phyloP scores from a whole-genome alignment of 2,329 filamentous ascomycete genomes.

The Thermomyces lanuginosus region DNA sequence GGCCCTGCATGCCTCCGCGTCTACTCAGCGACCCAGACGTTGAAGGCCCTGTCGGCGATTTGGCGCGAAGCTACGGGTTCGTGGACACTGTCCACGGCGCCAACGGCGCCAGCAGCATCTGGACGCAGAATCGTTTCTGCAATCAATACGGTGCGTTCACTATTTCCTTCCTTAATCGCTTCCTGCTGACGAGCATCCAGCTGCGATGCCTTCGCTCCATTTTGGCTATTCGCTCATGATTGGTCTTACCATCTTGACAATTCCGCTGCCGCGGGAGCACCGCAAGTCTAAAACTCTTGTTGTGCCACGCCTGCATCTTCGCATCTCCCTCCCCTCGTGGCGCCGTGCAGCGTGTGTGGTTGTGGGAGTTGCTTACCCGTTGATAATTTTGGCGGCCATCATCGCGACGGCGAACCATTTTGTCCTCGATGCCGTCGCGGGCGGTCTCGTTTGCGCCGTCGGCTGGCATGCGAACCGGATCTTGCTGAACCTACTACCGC shows the following conservation, averaged over 20 bases:
- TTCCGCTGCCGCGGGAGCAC: conserved; percentile 44
- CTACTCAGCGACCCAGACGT: conserved; percentile 39
- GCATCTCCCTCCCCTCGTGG: conserved; percentile 28
- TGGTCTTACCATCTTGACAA: conserved; percentile 50
- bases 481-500: conserved; percentile 45
- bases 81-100: conserved; percentile 43
- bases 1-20: conserved; percentile 46
- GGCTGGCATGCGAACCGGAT: conserved; percentile 43
- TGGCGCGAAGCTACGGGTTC: conserved; percentile 45
- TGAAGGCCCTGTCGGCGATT: conserved; percentile 37
- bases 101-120: conserved; percentile 48
- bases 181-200: conserved; percentile 17
- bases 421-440: conserved; percentile 54
- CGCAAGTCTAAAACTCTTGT: conserved; percentile 23
- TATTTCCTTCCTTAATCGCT: background rate
- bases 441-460: conserved; percentile 46
- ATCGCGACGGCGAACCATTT: conserved; percentile 59
- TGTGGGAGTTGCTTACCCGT: conserved; percentile 47
- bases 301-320: conserved; percentile 14
- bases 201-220: conserved; percentile 59
- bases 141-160: conserved; percentile 49
- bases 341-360: conserved; percentile 35
- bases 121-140: conserved; percentile 57
- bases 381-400: conserved; percentile 49
- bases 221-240: conserved; percentile 62